A percentile compares a stretch with the other conserved stretches of the same genome.
Conservation (phyloP, 768 basidiomycete genomes). For the Macrolepiota dolichaula region DNA sequence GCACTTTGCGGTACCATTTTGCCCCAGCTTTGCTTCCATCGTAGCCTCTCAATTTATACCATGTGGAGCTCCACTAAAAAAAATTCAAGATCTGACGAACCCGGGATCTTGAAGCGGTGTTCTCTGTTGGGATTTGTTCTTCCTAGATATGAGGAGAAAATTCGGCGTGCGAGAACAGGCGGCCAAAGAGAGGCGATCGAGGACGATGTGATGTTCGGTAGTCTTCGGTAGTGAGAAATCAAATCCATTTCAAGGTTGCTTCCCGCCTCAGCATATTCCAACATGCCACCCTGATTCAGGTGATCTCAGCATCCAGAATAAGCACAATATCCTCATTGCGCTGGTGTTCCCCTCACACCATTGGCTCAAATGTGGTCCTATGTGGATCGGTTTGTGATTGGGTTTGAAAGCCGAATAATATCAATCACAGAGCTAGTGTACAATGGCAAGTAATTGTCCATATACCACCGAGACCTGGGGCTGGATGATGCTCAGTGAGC, state of each 20-base stretch:
- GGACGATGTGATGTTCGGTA: background rate
- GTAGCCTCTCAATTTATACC: background rate
- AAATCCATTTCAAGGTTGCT: background rate
- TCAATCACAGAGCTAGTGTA: background rate
- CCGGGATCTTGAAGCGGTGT: background rate
- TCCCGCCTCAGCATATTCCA: background rate
- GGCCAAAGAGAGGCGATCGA: slow-evolving; percentile 3
- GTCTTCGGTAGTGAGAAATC: background rate
- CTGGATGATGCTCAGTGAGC: background rate
- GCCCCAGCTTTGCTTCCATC: background rate
- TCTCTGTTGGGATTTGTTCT: background rate
- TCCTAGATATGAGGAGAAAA: background rate
- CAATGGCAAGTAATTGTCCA: slow-evolving; percentile 1
- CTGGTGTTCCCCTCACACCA: background rate
- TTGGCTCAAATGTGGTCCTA: background rate
- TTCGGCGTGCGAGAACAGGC: background rate
- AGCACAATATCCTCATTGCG: background rate
- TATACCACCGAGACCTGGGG: background rate
- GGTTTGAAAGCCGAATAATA: background rate
- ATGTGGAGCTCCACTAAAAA: background rate
- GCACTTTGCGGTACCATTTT: slow-evolving; percentile 1
- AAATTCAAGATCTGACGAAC: background rate
- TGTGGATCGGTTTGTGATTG: background rate
- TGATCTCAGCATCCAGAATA: background rate
- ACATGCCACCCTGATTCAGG: background rate